Evolutionary conservation across 768 basidiomycete genomes (phyloP), one percentile per base, ranked within the genome.

Genomic region (Brasilioporus rufonigricans): DNA sequence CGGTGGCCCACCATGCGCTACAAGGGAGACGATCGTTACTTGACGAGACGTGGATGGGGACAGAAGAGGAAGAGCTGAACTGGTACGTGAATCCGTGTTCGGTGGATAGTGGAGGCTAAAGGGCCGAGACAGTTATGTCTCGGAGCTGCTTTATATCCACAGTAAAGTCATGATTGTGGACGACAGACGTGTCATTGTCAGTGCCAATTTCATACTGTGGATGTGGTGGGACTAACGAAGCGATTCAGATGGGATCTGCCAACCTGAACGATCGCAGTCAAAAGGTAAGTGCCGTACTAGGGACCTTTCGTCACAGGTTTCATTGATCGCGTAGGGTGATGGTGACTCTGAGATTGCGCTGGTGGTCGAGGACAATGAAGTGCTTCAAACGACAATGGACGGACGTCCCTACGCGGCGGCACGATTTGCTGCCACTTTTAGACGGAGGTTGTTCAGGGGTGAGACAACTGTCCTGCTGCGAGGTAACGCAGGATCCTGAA

Each of bases 311-410:
- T 32, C 32, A n/a, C 12, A 44, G 26, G 44, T 35, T 31, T 69
- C 29, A 58, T 35, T n/a, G 33, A 6, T 47, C 24, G 56, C 59
- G 14, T 44, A 88, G 85, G 95, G 95, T 24, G 89, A 96, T 60
- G 93, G 92, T 32, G 93, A 96, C 71, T 96, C 93, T 1, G 97
- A 98, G 73, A 96, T 98, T 59, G 91, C 90, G 8, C 73, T 97
- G 9, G 85, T 98, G 19, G 87, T 97, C 29, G 95, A 98, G 71
- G 96, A 99, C 63, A 73, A 79, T 0, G 91, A 96, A 47, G 76
- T 83, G 74, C 76, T 99, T 38, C 76, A 80, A 26, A 81, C 85
- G 4, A 78, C 67, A 16, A 96, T 97, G 93, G 76, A 93, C 61
- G 92, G 93, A 2, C 68, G 80, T 59, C 79, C 80, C 26, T 91